Conservation (phyloP, 169 alveolate genomes). For the Hepatocystis sp. region DNA sequence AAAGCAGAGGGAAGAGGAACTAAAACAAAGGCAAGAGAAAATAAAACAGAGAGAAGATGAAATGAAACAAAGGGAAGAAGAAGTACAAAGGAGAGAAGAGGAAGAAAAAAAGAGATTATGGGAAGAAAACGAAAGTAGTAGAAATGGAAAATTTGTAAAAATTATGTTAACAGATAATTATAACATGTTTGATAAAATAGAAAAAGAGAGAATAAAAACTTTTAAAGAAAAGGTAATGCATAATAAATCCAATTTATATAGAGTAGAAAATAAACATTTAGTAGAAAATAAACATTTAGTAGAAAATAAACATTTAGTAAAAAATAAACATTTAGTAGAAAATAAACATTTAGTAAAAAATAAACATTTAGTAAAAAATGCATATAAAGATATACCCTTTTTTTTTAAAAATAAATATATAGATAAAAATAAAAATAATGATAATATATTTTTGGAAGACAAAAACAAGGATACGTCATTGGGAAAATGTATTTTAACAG, state of each 20-base stretch:
- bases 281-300: no score
- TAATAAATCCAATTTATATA: constrained; percentile 3
- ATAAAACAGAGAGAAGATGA: constrained; percentile 17
- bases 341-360: no score
- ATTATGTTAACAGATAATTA: constrained; percentile 5
- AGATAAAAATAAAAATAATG: no score
- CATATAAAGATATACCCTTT: no score
- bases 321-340: no score
- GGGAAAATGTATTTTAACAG: no score
- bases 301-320: no score
- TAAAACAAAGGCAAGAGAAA: not conserved
- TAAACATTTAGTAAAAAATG: no score
- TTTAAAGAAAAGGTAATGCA: constrained; percentile 18
- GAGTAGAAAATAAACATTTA: constrained; percentile 21
- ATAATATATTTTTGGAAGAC: no score
- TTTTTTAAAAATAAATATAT: no score
- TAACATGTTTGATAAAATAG: constrained; percentile 43
- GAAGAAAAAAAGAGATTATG: constrained; percentile 4
- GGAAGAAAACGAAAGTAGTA: no score
- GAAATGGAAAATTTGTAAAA: not conserved
- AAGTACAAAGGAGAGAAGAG: not conserved
- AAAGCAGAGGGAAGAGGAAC: constrained; percentile 11
- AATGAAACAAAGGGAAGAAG: not conserved
- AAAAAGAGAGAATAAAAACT: constrained; percentile 27
- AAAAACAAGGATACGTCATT: no score